phyloP scores from a whole-genome alignment of 176 grass and related monocot genomes.

The Raddia distichophylla region DNA sequence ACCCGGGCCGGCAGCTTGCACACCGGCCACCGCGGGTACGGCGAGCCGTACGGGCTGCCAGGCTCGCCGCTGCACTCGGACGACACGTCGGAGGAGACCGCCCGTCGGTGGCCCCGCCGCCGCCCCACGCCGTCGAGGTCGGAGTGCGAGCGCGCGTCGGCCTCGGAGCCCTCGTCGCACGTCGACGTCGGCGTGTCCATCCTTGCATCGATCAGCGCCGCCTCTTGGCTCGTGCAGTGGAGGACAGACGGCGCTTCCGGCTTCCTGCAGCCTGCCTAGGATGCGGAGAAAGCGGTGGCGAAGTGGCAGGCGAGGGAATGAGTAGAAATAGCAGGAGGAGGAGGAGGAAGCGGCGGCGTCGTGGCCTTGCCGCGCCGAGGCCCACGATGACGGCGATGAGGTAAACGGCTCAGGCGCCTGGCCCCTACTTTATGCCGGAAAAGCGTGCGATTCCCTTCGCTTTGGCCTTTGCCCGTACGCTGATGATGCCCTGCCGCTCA shows the following conservation, averaged over 20 bases:
- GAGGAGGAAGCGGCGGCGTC: not conserved
- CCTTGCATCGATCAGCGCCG: not conserved
- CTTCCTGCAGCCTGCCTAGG: not conserved
- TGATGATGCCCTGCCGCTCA: conserved; percentile 22
- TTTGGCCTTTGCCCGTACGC: conserved; percentile 30
- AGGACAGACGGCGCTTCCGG: conserved; percentile 1
- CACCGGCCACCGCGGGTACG: conserved; percentile 57
- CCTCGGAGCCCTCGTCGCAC: conserved; percentile 69
- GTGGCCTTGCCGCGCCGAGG: not conserved
- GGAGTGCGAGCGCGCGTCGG: conserved; percentile 50
- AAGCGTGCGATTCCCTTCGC: conserved; percentile 49
- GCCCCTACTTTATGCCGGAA: conserved; percentile 22
- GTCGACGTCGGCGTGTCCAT: conserved; percentile 69
- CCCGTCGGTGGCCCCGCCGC: conserved; percentile 26
- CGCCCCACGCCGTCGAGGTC: conserved; percentile 50
- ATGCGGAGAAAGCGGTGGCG: conserved; percentile 20
- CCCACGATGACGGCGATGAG: conserved; percentile 61
- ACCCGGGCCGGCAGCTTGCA: conserved; percentile 38
- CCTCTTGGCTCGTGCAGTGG: conserved; percentile 16
- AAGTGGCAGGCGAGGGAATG: conserved; percentile 33
- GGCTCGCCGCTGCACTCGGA: conserved; percentile 75
- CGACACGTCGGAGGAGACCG: conserved; percentile 51
- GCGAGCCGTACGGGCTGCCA: conserved; percentile 59
- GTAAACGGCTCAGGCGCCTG: conserved; percentile 20
- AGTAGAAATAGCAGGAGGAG: conserved; percentile 28